Percentiles rank a stretch among this genome's conserved stretches.
phyloP scores from a whole-genome alignment of 2,329 filamentous ascomycete species.

The Phyllosticta citribraziliensis region DNA sequence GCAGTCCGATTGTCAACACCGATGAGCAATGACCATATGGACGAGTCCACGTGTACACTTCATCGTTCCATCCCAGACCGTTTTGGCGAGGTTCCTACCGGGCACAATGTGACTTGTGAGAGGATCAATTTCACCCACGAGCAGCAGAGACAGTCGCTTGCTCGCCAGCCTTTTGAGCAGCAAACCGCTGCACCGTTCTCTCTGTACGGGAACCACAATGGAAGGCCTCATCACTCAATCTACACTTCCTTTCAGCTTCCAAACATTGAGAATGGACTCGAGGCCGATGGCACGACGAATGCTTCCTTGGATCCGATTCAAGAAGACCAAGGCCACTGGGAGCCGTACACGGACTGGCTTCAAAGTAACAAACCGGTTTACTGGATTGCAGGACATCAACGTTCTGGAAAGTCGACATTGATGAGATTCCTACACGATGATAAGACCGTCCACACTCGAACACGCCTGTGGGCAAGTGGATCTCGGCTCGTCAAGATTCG shows the following conservation, averaged over 20 bases:
- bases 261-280: background rate
- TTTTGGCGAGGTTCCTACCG: background rate
- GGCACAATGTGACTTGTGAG: background rate
- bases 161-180: background rate
- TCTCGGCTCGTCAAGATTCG: background rate
- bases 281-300: background rate
- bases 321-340: slow-evolving; percentile 4
- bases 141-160: background rate
- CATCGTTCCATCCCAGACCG: background rate
- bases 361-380: slow-evolving; percentile 8
- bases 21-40: background rate
- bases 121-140: background rate
- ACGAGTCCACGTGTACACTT: background rate
- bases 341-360: slow-evolving; percentile 15
- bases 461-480: background rate
- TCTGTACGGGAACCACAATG: no score
- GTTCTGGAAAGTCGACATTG: slow-evolving; percentile 39
- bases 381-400: slow-evolving; percentile 36
- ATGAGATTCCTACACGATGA: slow-evolving; percentile 23
- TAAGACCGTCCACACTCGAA: background rate
- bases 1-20: background rate
- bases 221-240: background rate
- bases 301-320: background rate
- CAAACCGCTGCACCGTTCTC: background rate
- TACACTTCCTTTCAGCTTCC: background rate